Percentiles rank a stretch among this genome's conserved stretches.
phyloP scores from a whole-genome alignment of 2,329 filamentous ascomycete genomes.

The Phoma herbarum region DNA sequence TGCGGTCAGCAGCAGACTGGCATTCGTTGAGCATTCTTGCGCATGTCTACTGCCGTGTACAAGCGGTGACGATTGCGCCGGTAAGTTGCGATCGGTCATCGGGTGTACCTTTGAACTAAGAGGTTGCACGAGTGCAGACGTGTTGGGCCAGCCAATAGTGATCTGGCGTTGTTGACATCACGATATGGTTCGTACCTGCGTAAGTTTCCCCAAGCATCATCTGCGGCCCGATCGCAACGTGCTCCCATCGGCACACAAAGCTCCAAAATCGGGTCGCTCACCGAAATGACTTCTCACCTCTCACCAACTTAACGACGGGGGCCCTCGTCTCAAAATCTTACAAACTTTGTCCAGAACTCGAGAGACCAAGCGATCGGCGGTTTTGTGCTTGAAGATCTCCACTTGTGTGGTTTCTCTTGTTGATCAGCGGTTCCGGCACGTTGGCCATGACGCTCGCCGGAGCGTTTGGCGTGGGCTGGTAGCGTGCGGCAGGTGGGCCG shows the following conservation, averaged over 20 bases:
- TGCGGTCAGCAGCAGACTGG: background rate
- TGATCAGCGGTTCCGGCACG: conserved; percentile 25
- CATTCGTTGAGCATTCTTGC: background rate
- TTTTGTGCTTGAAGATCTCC: conserved; percentile 9
- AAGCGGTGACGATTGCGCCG: background rate
- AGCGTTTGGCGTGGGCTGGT: conserved; percentile 26
- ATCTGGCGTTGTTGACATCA: background rate
- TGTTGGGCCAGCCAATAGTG: background rate
- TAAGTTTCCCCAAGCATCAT: conserved; percentile 1
- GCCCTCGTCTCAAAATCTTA: conserved; percentile 9
- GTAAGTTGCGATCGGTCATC: background rate
- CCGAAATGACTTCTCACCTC: conserved; percentile 17
- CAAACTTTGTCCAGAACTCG: conserved; percentile 17
- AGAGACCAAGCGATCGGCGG: conserved; percentile 15
- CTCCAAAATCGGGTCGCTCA: conserved; percentile 12
- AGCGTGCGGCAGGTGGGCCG: conserved; percentile 34
- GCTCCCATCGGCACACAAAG: conserved; percentile 6
- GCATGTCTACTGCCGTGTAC: background rate
- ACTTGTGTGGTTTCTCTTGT: conserved; percentile 6
- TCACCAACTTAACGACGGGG: conserved; percentile 11
- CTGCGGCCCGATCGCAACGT: conserved; percentile 16
- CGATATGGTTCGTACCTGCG: conserved; percentile 20
- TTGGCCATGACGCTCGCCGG: conserved; percentile 24
- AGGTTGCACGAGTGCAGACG: background rate
- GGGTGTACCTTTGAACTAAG: background rate